Evolutionary conservation across 495 filamentous ascomycete genomes (phyloP).

Genomic region (Penicillium macrosclerotiorum): DNA sequence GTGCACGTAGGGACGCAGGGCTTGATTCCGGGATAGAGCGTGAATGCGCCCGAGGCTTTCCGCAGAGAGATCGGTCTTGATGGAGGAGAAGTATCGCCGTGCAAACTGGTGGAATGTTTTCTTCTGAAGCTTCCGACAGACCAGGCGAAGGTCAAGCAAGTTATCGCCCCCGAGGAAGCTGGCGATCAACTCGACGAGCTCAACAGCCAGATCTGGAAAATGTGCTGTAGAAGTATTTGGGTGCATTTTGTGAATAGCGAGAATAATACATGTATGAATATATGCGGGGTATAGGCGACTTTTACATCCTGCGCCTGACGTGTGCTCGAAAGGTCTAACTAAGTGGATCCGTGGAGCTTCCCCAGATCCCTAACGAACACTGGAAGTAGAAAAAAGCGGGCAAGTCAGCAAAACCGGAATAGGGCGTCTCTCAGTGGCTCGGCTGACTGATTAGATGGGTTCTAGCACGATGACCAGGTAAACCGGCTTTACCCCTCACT

Average conservation of each 20-base stretch:
- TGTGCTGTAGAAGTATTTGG: not conserved
- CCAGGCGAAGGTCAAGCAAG: constrained; percentile 20
- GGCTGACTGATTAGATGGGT: not conserved
- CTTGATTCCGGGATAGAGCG: constrained; percentile 14
- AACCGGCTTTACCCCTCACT: constrained; percentile 27
- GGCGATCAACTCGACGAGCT: constrained; percentile 26
- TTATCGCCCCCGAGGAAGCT: constrained; percentile 3
- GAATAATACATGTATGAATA: not conserved
- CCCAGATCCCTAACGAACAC: constrained; percentile 25
- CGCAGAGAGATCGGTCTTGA: constrained; percentile 25
- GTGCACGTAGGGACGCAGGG: constrained; percentile 18
- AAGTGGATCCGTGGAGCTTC: constrained; percentile 18
- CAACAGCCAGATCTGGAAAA: constrained; percentile 18
- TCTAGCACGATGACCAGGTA: no score
- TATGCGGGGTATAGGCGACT: not conserved
- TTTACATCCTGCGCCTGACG: not conserved
- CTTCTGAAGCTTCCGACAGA: constrained; percentile 22
- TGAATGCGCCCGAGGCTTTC: constrained; percentile 24
- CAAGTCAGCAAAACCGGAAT: not conserved
- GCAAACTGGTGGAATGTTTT: constrained; percentile 30
- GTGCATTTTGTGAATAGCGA: not conserved
- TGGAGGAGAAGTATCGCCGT: constrained; percentile 21
- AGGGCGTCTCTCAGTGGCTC: not conserved
- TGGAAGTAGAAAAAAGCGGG: no score
- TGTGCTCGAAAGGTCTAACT: not conserved